Evolutionary conservation across 73 alveolate genomes (phyloP), one percentile per base, ranked within the genome.

Genomic region (Diophrys sp.): DNA sequence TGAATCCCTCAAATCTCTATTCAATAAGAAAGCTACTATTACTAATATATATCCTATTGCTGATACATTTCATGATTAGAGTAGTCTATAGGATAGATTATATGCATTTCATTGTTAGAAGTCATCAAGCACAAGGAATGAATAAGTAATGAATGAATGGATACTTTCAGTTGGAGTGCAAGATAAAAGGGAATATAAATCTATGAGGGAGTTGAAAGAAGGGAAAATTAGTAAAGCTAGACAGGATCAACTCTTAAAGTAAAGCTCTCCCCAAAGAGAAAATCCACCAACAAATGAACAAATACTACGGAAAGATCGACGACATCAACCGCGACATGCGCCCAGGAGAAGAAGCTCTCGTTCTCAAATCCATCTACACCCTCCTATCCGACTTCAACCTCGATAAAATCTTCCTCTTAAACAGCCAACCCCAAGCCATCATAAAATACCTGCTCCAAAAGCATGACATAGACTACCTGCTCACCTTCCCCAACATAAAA

Each of bases 271-370:
- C 62, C 5, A 44, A 44, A 18, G 62, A 44, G 18, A 11, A 5
- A 44, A 44, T 44, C 5, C 18, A 44, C 62, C 5, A 44, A 44
- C 5, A 5, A 44, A 44, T 44, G 62, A 44, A 44, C 62, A 11
- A 5, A 5, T 44, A 11, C 18, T 44, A 44, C 62, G 62, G 62
- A 18, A 44, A 44, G 18, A 44, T 11, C 62, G 62, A 44, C 18
- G 62, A 44, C 18, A 11, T 44, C n/a, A 44, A 44, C 62, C 62
- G 62, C 62, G 62, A 44, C n/a, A 44, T 44, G 62, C 62, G 62
- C 18, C 62, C 62, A 11, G 62, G 62, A 18, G 62, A 44, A 18
- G 62, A 44, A 44, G 62, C 62, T 44, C 62, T 44, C 18, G 62
- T 44, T 5, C 18, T 11, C 18, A 44, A 18, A 44, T 5, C 62